Evolutionary conservation across 768 basidiomycete species (phyloP).

Genomic region (Kwoniella sp.): DNA sequence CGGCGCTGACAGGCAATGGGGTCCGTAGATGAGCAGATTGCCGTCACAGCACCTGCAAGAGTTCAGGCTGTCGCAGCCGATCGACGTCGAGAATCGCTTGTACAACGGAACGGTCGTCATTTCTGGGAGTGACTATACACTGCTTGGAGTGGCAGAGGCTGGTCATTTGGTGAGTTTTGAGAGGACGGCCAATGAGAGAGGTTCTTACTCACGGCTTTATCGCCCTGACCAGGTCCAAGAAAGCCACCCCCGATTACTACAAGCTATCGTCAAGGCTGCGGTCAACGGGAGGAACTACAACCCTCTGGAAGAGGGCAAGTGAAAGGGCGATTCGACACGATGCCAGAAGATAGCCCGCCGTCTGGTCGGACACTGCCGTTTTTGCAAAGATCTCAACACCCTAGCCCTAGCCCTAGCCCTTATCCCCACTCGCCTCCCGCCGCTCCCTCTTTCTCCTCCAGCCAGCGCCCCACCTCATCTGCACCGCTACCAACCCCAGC

Average conservation of each 20-base stretch:
- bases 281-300: constrained; percentile 10
- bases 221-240: constrained; percentile 4
- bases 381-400: too few relatives aligned
- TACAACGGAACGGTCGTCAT: constrained; percentile 11
- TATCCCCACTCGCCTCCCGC: constrained; percentile 4
- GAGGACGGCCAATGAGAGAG: background rate
- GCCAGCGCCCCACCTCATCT: constrained; percentile 1
- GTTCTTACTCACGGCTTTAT: background rate
- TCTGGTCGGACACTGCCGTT: too few relatives aligned
- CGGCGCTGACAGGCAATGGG: background rate
- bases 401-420: too few relatives aligned
- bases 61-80: background rate
- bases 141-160: constrained; percentile 3
- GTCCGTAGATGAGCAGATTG: constrained; percentile 6
- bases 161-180: constrained; percentile 11
- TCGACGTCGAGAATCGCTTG: background rate
- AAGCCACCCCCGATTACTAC: constrained; percentile 6
- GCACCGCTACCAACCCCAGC: constrained; percentile 7
- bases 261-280: constrained; percentile 6
- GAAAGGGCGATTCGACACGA: too few relatives aligned
- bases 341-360: too few relatives aligned
- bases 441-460: constrained; percentile 7
- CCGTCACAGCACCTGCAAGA: background rate
- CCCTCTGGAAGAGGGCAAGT: background rate
- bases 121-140: constrained; percentile 3